Evolutionary conservation across 495 filamentous ascomycete genomes (phyloP), one percentile per base, ranked within the genome.

Genomic region (Lindgomyces ingoldianus): DNA sequence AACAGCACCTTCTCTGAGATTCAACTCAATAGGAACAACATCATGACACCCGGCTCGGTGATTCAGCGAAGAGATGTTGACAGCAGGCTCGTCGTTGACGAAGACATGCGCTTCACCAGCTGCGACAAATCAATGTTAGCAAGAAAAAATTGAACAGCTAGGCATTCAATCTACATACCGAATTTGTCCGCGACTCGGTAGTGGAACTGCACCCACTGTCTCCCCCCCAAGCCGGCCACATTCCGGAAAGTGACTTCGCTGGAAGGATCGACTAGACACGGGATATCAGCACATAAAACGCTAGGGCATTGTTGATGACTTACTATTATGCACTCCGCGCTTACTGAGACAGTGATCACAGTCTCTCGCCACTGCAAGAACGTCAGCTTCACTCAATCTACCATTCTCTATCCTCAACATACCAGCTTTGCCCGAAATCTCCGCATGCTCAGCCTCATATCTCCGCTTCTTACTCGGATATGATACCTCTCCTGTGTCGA

Each of bases 191-290:
- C 71, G 22, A 75, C 72, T 9, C 51, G 67, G 60, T 80, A 80
- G 54, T 78, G 74, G 62, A 80, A 67, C 39, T 77, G 74, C 22
- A 80, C 61, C 77, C 77, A 80, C 30, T 78, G 74, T 6, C 67
- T 55, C 11, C 64, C 64, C 39, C 77, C 77, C 6, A 72, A 72
- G 14, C 75, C 76, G 16, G 75, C 78, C 33, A 80, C 69, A 61
- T 80, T 78, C 9, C 64, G 70, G 62, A 80, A 80, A 0, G 74
- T 74, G 16, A 75, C 64, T 45, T 72, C 67, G 27, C 69, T 73
- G 12, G 55, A 22, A 58, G 69, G 65, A 25, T 52, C 21, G 16
- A 57, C 73, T 62, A 22, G 12, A 11, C 21, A 3, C 18, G 14
- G n/a, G 11, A 27, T 0, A 14, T 57, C 39, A 57, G 60, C 18